phyloP scores from a whole-genome alignment of 345 rosid species.

The Arabis alpina region DNA sequence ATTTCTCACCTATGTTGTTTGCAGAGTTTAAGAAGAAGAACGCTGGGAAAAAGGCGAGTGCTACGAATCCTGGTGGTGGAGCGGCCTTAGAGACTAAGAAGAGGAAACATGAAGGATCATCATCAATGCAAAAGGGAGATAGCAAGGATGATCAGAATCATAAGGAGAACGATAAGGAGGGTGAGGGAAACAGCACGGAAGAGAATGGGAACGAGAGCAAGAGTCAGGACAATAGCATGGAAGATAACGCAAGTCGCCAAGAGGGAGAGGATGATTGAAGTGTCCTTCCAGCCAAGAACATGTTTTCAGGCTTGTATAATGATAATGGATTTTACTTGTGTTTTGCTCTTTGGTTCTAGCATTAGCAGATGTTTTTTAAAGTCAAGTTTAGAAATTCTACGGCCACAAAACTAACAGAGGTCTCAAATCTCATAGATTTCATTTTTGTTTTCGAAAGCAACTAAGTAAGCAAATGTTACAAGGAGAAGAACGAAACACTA shows the following conservation, averaged over 20 bases:
- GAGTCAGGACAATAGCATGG: slow-evolving; percentile 9
- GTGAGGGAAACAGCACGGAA: background rate
- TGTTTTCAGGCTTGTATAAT: slow-evolving; percentile 20
- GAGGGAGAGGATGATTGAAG: slow-evolving; percentile 33
- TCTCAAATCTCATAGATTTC: too few relatives aligned
- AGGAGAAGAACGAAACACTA: slow-evolving; percentile 29
- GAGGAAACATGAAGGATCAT: slow-evolving; percentile 50
- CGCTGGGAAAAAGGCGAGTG: slow-evolving; percentile 56
- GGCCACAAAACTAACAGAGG: too few relatives aligned
- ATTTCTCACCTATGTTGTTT: background rate
- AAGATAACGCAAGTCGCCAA: slow-evolving; percentile 12
- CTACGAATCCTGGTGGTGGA: slow-evolving; percentile 20
- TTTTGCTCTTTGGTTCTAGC: background rate
- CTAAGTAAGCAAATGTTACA: slow-evolving; percentile 34
- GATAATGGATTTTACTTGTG: background rate
- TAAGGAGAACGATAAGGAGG: background rate
- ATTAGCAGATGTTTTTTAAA: background rate
- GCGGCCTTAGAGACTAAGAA: slow-evolving; percentile 51
- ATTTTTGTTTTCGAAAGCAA: too few relatives aligned
- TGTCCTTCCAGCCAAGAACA: background rate
- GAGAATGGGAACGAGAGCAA: background rate
- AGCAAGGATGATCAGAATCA: background rate
- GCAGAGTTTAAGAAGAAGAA: slow-evolving; percentile 70
- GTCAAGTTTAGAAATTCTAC: background rate
- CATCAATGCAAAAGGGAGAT: slow-evolving; percentile 34